A percentile compares a stretch with the other conserved stretches of the same genome.
Evolutionary conservation across 805 yeast species (phyloP).

Genomic region (Cyberlindnera samutprakarnensis): DNA sequence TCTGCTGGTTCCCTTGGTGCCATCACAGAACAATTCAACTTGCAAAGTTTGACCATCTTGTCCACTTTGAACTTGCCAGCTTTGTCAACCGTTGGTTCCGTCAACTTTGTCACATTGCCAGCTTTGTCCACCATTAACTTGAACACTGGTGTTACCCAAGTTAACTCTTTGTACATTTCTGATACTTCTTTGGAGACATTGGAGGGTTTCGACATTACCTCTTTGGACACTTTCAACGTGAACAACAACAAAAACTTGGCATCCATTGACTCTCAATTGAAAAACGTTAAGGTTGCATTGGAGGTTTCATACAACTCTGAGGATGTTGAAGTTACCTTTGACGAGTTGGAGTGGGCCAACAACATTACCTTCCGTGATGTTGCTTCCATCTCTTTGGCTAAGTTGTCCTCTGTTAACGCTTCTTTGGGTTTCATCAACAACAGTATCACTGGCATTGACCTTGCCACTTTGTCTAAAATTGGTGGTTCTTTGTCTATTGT

Average conservation of each 20-base stretch:
- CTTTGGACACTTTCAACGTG: constrained; percentile 53
- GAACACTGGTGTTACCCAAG: constrained; percentile 60
- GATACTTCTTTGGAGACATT: constrained; percentile 67
- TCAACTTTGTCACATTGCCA: constrained; percentile 79
- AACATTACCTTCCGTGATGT: constrained; percentile 81
- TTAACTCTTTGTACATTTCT: constrained; percentile 61
- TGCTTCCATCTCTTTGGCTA: constrained; percentile 59
- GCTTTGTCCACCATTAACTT: constrained; percentile 68
- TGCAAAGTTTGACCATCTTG: constrained; percentile 61
- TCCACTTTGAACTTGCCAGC: constrained; percentile 64
- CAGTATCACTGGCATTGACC: constrained; percentile 48
- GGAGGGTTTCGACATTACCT: constrained; percentile 53
- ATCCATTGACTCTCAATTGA: constrained; percentile 62
- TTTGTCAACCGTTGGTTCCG: constrained; percentile 74
- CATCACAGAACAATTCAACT: constrained; percentile 62
- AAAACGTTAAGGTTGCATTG: constrained; percentile 66
- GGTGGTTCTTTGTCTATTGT: constrained; percentile 78
- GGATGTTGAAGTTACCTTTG: constrained; percentile 59
- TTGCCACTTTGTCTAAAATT: constrained; percentile 48
- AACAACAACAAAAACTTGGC: constrained; percentile 85
- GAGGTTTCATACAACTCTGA: constrained; percentile 84
- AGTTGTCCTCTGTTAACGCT: constrained; percentile 67
- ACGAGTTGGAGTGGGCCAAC: constrained; percentile 75
- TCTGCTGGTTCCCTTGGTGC: constrained; percentile 73
- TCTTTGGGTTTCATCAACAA: constrained; percentile 77